Conservation (phyloP, 306 rosid species). For the Crotalaria pallida region DNA sequence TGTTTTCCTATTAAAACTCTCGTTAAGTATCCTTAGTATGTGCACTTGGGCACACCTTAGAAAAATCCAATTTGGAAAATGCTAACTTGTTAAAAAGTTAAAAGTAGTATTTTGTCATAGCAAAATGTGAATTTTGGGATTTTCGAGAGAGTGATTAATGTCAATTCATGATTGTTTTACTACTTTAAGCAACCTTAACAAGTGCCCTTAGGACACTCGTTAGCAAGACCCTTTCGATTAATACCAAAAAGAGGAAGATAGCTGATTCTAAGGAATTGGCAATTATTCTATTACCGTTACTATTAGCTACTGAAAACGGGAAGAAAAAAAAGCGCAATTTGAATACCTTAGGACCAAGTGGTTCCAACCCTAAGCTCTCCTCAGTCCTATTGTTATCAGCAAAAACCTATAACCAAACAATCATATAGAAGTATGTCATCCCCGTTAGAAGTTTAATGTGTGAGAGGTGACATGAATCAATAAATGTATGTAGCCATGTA, state of each 20-base stretch:
- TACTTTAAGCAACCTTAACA: too few relatives aligned
- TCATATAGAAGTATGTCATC: constrained; percentile 15
- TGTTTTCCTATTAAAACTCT: too few relatives aligned
- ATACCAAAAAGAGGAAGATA: not conserved
- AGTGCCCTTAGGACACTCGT: too few relatives aligned
- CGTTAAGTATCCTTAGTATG: too few relatives aligned
- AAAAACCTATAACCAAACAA: constrained; percentile 46
- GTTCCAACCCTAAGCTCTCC: constrained; percentile 60
- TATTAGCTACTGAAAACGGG: not conserved
- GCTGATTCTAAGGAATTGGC: not conserved
- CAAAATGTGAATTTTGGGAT: too few relatives aligned
- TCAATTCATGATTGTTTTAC: too few relatives aligned
- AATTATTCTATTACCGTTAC: not conserved
- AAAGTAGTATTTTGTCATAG: too few relatives aligned
- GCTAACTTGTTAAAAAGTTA: too few relatives aligned
- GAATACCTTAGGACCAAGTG: constrained; percentile 67
- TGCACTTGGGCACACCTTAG: too few relatives aligned
- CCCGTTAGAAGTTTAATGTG: not conserved
- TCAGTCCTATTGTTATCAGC: constrained; percentile 47
- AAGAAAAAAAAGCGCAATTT: not conserved
- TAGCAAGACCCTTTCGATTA: too few relatives aligned
- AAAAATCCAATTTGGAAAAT: too few relatives aligned
- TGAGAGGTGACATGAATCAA: constrained; percentile 12
- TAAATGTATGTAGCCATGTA: not conserved
- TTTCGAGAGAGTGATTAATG: too few relatives aligned